Evolutionary conservation across 169 alveolate genomes (phyloP).

Genomic region (Ichthyophthirius multifiliis): DNA sequence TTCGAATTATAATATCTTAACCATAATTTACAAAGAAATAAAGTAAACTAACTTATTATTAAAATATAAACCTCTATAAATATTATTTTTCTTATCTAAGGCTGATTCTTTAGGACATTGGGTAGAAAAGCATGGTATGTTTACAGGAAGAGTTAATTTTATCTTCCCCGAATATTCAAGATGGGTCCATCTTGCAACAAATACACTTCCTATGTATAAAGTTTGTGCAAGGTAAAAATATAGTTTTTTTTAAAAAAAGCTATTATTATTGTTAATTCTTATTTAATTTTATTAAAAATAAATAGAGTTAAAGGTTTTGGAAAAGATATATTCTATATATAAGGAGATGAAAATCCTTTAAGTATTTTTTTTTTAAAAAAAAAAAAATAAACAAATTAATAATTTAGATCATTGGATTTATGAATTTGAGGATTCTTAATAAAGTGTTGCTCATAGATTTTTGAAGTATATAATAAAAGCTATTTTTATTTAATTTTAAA

Average conservation of each 20-base stretch:
- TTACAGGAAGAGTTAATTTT: slow-evolving; percentile 67
- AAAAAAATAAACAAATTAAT: background rate
- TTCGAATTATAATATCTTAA: slow-evolving; percentile 45
- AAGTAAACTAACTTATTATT: background rate
- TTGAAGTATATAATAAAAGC: slow-evolving; percentile 2
- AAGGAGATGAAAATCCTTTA: slow-evolving; percentile 60
- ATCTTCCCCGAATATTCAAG: slow-evolving; percentile 64
- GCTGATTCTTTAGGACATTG: slow-evolving; percentile 59
- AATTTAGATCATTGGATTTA: slow-evolving; percentile 63
- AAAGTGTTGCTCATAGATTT: slow-evolving; percentile 17
- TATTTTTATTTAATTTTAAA: slow-evolving; percentile 16
- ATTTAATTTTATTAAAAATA: background rate
- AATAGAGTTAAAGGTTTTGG: slow-evolving; percentile 51
- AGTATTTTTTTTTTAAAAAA: background rate
- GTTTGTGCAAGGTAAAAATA: slow-evolving; percentile 48
- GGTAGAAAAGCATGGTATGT: slow-evolving; percentile 60
- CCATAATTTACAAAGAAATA: slow-evolving; percentile 30
- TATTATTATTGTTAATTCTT: too few relatives aligned
- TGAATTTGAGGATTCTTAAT: slow-evolving; percentile 35
- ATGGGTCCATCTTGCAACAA: slow-evolving; percentile 67
- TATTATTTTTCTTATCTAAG: background rate
- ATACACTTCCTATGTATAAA: slow-evolving; percentile 67
- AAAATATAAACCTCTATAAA: background rate
- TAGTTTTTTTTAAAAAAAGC: background rate
- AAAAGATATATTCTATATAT: slow-evolving; percentile 43